Base-by-base conservation (phyloP, 1,284 basidiomycete species). In the Volvariella volvacea region DNA sequence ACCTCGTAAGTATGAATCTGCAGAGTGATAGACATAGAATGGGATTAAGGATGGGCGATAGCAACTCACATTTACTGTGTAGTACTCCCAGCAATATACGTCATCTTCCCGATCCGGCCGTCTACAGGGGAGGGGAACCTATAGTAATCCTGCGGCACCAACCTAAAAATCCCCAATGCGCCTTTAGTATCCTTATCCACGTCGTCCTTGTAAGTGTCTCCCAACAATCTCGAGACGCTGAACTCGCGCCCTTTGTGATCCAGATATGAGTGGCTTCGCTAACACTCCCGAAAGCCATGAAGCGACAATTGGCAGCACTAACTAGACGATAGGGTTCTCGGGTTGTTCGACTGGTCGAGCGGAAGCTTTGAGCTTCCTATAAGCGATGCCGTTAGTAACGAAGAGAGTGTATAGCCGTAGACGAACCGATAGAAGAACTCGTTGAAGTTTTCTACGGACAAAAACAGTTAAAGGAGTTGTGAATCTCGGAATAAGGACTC, bases 241-340 rank as follows among this genome's bases (percentile, higher is more conserved):
- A 98, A 98, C 53, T 96, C 92, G 19, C 92, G 81, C 0, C 95
- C 96, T 60, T 99, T 99, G n/a, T n/a, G 68, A 99, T 96, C 95
- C 96, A 99, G 3, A 99, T 67, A 17, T 73, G 70, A 1, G 91
- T 97, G 1, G 96, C 94, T 44, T 91, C 87, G 39, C 63, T 69
- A 6, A 97, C 82, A 0, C 80, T 85, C 57, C 88, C 83, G 61
- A 98, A 99, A 0, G 84, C 83, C 87, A 97, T 95, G 55, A 97
- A 77, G 20, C 95, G 83, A 59, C 92, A 97, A 67, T 99, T 95
- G 0, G 95, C 95, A 19, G 82, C 83, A 41, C 86, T 90, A 42
- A 97, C 90, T 16, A 97, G 70, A 7, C 85, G 78, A 30, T 68
- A 73, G 0, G 88, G 80, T 55, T 98, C 79, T 87, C 76, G 0